Conservation (phyloP, 495 filamentous ascomycete genomes). For the Daldinia childiae region DNA sequence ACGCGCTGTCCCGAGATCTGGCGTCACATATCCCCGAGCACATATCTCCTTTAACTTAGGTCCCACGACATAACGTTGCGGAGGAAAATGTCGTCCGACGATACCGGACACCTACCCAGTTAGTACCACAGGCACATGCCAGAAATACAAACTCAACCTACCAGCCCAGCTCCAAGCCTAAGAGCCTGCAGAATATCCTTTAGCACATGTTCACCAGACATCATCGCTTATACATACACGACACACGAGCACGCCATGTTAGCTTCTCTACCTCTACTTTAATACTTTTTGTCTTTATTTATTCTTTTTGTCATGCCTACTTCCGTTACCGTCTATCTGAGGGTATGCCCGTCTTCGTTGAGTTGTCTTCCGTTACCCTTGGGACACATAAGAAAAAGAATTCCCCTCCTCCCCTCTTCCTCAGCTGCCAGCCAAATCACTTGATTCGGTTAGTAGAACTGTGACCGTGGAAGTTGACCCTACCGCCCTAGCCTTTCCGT, state of each 20-base stretch:
- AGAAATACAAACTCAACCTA: background rate
- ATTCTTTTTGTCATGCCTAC: constrained; percentile 33
- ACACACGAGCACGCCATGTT: background rate
- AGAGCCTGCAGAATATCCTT: background rate
- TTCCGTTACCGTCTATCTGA: constrained; percentile 36
- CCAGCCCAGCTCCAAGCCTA: background rate
- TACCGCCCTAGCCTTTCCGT: constrained; percentile 18
- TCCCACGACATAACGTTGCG: too few species aligned
- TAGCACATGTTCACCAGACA: background rate
- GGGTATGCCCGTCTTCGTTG: constrained; percentile 36
- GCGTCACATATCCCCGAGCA: too few species aligned
- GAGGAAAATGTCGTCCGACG: too few species aligned
- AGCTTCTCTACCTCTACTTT: constrained; percentile 10
- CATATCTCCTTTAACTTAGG: too few species aligned
- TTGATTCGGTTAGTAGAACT: constrained; percentile 19
- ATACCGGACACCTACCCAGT: too few species aligned
- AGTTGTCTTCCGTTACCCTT: constrained; percentile 25
- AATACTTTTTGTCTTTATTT: constrained; percentile 43
- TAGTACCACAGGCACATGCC: too few species aligned
- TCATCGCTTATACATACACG: background rate
- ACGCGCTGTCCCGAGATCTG: too few species aligned
- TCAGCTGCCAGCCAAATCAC: constrained; percentile 22
- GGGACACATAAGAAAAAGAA: constrained; percentile 36
- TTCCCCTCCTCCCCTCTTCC: constrained; percentile 1
- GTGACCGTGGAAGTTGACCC: constrained; percentile 15